Base-by-base conservation (phyloP, 331 rosid genomes). In the Quercus lobata region DNA sequence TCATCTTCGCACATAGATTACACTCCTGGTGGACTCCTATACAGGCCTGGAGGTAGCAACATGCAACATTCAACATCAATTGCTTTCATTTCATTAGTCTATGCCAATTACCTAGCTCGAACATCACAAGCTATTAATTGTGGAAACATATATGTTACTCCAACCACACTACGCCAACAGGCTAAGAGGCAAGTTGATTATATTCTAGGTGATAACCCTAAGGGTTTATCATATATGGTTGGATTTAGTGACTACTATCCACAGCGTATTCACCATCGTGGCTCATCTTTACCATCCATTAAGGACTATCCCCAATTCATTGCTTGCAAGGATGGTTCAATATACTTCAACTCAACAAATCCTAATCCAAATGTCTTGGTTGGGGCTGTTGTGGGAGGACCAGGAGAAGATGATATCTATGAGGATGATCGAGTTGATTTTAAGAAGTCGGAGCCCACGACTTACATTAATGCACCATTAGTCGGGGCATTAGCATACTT, bases 401-500 rank as follows among this genome's bases (percentile, higher is more conserved):
- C 98, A 0, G 93, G 86, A 4, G 80, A 91, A 71, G 97, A 95
- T 32, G 98, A 95, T 29, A 74, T 78, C 4, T 95, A 83, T 22
- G 82, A n/a, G 2, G 98, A 95, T 71, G 92, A 92, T 37, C 88
- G 98, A 9, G 96, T 61, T 21, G 95, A 92, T 85, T 92, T 85
- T 72, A 86, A 81, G 56, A 86, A 84, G 71, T 91, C 97, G 1
- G 98, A 95, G 79, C 98, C 98, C 1, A 95, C 98, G 4, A 95
- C 98, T 1, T 94, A 92, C 30, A 95, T 95, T 37, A 95, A 95
- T 82, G 98, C 98, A n/a, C 98, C 98, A 2, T 95, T 95, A 71
- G 94, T 95, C 57, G 98, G 97, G 37, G 91, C 57, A 12, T 83
- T 93, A 29, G 96, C 98, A 9, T 95, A 86, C 73, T 89, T 95